Evolutionary conservation across 441 rosid genomes (phyloP).

Genomic region (Euphorbia corollata): DNA sequence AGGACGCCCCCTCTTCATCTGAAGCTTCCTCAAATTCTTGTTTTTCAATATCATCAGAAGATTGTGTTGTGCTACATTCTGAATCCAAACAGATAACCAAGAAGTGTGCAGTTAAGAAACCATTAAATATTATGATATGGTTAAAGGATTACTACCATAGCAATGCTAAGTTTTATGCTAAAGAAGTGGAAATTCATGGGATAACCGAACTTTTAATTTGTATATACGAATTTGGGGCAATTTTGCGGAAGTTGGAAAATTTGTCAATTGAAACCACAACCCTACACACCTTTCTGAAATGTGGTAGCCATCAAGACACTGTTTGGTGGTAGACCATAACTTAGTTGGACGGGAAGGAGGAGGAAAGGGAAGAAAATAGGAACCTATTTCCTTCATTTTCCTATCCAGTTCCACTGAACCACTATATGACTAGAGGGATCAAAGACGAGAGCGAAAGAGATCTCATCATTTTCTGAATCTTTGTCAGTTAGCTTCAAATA

Average conservation of each 20-base stretch:
- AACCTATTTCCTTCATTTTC: too few species aligned
- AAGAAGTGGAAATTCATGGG: background rate
- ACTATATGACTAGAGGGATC: background rate
- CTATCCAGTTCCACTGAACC: too few species aligned
- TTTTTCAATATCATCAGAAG: conserved; percentile 84
- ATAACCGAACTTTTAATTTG: background rate
- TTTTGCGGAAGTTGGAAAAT: too few species aligned
- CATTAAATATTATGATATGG: background rate
- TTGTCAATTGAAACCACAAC: too few species aligned
- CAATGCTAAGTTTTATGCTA: background rate
- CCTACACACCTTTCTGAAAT: too few species aligned
- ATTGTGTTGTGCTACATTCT: conserved; percentile 92
- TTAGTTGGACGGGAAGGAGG: too few species aligned
- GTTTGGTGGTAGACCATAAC: background rate
- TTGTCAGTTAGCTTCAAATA: conserved; percentile 5
- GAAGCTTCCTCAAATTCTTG: conserved; percentile 72
- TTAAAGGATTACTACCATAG: background rate
- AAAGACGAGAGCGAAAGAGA: background rate
- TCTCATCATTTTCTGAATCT: background rate
- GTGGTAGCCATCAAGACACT: too few species aligned
- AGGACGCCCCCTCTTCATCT: conserved; percentile 63
- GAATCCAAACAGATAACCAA: conserved; percentile 27
- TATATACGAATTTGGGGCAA: background rate
- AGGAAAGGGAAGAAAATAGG: too few species aligned
- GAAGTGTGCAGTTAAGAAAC: conserved; percentile 15